phyloP scores from a whole-genome alignment of 306 rosid species.

The Notholithocarpus densiflorus region DNA sequence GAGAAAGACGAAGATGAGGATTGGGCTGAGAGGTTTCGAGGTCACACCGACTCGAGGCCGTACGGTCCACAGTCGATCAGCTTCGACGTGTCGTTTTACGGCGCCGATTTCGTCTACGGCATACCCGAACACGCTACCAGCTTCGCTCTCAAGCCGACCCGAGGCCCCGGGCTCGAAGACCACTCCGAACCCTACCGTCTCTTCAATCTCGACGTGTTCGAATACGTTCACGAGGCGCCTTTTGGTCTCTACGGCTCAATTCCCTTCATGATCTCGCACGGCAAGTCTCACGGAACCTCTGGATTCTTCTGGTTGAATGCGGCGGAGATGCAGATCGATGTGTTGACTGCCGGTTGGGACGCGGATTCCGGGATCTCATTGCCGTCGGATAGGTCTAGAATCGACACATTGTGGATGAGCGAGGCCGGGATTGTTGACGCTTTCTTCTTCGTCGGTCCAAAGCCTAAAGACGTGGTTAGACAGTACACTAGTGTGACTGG shows the following conservation, averaged over 20 bases:
- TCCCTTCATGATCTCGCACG: constrained; percentile 93
- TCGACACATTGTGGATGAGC: constrained; percentile 92
- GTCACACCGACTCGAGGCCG: constrained; percentile 74
- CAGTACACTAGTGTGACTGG: constrained; percentile 88
- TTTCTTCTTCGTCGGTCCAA: constrained; percentile 80
- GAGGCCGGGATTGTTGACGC: constrained; percentile 89
- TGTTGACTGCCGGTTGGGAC: constrained; percentile 85
- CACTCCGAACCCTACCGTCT: constrained; percentile 80
- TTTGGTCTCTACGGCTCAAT: constrained; percentile 89
- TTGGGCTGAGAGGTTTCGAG: constrained; percentile 73
- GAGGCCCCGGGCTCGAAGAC: constrained; percentile 75
- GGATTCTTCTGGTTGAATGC: constrained; percentile 97
- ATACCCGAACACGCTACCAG: constrained; percentile 87
- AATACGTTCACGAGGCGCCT: constrained; percentile 76
- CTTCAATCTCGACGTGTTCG: constrained; percentile 88
- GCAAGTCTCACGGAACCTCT: constrained; percentile 56
- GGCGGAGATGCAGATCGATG: constrained; percentile 98
- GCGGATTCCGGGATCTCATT: constrained; percentile 59
- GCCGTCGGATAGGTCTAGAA: constrained; percentile 59
- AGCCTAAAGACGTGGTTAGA: constrained; percentile 73
- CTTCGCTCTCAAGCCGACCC: constrained; percentile 71
- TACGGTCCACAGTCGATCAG: constrained; percentile 90
- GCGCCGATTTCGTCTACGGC: constrained; percentile 80
- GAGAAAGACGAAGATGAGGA: constrained; percentile 63
- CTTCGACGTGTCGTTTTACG: constrained; percentile 82